Evolutionary conservation across 768 basidiomycete species (phyloP).

Genomic region (Mycena maculata): DNA sequence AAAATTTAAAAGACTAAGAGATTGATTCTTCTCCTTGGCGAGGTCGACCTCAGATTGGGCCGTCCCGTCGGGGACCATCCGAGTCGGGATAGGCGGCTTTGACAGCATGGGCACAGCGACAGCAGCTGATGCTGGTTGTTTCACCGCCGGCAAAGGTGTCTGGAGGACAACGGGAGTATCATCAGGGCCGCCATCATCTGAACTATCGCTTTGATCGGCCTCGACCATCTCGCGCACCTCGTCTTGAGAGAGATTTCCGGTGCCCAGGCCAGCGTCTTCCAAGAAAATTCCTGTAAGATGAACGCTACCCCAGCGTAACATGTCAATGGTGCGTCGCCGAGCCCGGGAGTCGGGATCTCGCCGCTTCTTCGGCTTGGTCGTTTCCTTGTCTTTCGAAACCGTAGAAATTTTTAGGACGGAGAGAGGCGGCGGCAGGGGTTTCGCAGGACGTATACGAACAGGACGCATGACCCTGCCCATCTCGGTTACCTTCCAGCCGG

Average conservation of each 20-base stretch:
- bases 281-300: constrained; percentile 79
- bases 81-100: background rate
- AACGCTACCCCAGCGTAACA: constrained; percentile 74
- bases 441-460: constrained; percentile 74
- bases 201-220: no score
- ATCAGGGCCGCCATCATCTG: constrained; percentile 33
- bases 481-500: constrained; percentile 78
- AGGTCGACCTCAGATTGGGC: constrained; percentile 44
- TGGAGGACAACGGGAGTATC: background rate
- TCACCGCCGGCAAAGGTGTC: background rate
- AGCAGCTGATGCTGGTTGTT: background rate
- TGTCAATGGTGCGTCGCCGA: no score
- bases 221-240: constrained; percentile 25
- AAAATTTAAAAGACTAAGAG: constrained; percentile 61
- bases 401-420: constrained; percentile 34
- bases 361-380: constrained; percentile 54
- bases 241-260: background rate
- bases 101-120: constrained; percentile 20
- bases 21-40: constrained; percentile 56
- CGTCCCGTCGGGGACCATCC: constrained; percentile 15
- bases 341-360: constrained; percentile 66
- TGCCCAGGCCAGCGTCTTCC: constrained; percentile 48
- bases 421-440: constrained; percentile 60
- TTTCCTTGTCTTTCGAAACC: constrained; percentile 38
- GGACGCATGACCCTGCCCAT: constrained; percentile 74